These are phyloP conservation scores for Colletotrichum cereale DNA, from an alignment of 2,329 filamentous ascomycete genomes.

Conservation along the genomic window DNA sequence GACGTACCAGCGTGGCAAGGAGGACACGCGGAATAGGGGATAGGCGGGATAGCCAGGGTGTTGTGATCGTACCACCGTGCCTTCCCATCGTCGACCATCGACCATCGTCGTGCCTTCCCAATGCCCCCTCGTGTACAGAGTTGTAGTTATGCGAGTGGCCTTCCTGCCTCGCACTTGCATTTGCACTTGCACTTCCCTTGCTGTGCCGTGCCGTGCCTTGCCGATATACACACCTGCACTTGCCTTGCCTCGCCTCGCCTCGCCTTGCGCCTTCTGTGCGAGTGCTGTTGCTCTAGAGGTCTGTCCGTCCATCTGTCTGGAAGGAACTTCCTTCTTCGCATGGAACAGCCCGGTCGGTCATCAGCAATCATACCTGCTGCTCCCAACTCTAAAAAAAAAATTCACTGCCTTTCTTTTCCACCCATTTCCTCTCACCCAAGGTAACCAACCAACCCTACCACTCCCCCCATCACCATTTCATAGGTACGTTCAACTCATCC, in stretches of 20 bases:
- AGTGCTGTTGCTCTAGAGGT: neutral
- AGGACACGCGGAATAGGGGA: no score
- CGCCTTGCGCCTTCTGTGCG: neutral
- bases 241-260: neutral
- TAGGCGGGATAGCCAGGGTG: neutral
- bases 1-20: slow-evolving; percentile 10
- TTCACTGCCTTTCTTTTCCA: neutral
- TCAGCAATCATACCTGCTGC: neutral
- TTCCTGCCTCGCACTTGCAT: neutral
- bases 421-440: neutral
- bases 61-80: neutral
- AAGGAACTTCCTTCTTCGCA: slow-evolving; percentile 12
- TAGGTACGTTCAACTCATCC: neutral
- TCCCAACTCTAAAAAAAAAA: slow-evolving; percentile 6
- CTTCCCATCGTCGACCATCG: neutral
- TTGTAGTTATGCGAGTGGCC: neutral
- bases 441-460: no score
- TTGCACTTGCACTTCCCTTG: neutral
- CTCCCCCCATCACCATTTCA: neutral
- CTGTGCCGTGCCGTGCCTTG: neutral
- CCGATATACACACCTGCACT: neutral
- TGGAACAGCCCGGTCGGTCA: slow-evolving; percentile 10
- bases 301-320: neutral
- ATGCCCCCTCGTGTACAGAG: neutral
- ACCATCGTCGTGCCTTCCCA: neutral